These are phyloP conservation scores for Schizothecium vesticola DNA, from an alignment of 495 filamentous ascomycete species.

Conservation along the genomic window DNA sequence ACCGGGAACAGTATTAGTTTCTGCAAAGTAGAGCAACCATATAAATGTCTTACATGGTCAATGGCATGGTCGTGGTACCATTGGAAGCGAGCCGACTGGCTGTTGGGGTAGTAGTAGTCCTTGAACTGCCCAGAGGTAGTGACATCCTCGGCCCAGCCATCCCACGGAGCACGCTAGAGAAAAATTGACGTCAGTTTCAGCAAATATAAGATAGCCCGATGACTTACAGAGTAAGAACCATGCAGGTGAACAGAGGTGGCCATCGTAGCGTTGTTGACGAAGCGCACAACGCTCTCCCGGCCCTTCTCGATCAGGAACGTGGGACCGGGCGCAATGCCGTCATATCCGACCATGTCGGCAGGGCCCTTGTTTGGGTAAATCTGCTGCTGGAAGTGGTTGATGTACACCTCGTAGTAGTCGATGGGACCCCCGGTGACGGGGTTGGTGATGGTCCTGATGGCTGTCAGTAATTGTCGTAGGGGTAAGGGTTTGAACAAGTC, in stretches of 20 bases:
- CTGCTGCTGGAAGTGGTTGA: slow-evolving; percentile 40
- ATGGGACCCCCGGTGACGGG: slow-evolving; percentile 27
- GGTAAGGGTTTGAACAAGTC: not conserved
- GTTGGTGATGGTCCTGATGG: slow-evolving; percentile 23
- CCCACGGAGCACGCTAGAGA: slow-evolving; percentile 27
- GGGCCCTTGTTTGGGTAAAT: slow-evolving; percentile 44
- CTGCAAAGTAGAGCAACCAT: not conserved
- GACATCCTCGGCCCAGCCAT: slow-evolving; percentile 54
- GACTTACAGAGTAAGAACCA: slow-evolving; percentile 40
- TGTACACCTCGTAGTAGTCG: slow-evolving; percentile 43
- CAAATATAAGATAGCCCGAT: not conserved
- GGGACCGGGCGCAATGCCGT: slow-evolving; percentile 50
- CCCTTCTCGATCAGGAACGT: slow-evolving; percentile 43
- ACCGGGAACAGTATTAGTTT: not conserved
- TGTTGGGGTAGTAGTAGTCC: slow-evolving; percentile 58
- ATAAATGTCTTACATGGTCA: slow-evolving; percentile 11
- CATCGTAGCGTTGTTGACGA: slow-evolving; percentile 43
- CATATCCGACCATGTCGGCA: slow-evolving; percentile 46
- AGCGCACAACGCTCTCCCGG: slow-evolving; percentile 46
- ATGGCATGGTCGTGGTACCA: slow-evolving; percentile 57
- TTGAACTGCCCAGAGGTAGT: slow-evolving; percentile 48
- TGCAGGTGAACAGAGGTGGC: slow-evolving; percentile 47
- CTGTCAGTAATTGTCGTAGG: not conserved
- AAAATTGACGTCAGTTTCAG: not conserved
- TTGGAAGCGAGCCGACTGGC: slow-evolving; percentile 42